Base-by-base conservation (phyloP, 1,284 basidiomycete genomes). In the Fistulinella cinereoalba region DNA sequence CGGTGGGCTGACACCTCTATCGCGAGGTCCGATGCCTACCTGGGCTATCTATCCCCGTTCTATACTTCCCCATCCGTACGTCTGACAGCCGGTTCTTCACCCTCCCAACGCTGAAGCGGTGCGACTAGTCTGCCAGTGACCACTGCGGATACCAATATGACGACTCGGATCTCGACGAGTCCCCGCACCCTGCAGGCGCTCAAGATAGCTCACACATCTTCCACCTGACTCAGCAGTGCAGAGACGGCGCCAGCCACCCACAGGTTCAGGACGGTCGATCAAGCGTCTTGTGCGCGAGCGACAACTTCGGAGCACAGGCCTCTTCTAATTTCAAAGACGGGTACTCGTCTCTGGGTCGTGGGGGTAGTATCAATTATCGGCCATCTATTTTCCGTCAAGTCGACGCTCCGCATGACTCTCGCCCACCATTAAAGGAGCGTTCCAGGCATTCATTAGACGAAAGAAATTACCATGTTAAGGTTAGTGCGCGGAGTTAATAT, bases 261-360 rank as follows among this genome's bases (percentile, higher is more conserved):
- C 62, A 58, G 9, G 49, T 43, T 12, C 63, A 68, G 44, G 67
- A 67, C 48, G 52, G 69, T 49, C 61, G 67, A n/a, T 61, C 62
- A 7, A 64, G 51, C 43, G 67, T 65, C 6, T 64, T 67, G 24
- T 62, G 62, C 19, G 67, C 64, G 4, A 68, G 67, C 46, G 66
- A 65, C 50, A 54, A 47, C 31, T 65, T 68, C 48, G 64, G 64
- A 18, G 55, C 63, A 25, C 65, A 66, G 39, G 67, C 50, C n/a
- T 68, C 66, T 0, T 64, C 66, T 13, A 53, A 68, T 43, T 65
- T 67, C 41, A 59, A 47, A 21, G 64, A 61, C 15, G 52, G 52
- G 11, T 47, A 50, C 47, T 54, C 57, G 27, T 38, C 65, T 42
- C 44, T 47, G 36, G 56, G 59, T 48, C 54, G 52, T 33, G 50